Conservation (phyloP, 2,329 filamentous ascomycete genomes). For the Trichoderma sp. region DNA sequence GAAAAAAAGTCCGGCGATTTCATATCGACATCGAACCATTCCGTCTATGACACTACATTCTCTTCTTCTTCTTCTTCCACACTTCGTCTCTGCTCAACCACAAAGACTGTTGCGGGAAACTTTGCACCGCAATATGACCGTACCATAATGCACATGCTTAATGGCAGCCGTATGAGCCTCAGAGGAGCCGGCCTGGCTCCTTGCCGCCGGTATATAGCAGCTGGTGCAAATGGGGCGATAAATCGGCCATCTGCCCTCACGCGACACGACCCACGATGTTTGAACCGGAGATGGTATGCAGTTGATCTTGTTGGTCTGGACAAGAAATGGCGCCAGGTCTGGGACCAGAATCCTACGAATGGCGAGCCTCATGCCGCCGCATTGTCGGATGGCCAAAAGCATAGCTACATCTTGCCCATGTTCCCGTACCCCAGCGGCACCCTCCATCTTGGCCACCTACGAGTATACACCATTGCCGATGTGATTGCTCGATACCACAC, state of each 20-base stretch:
- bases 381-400: constrained; percentile 28
- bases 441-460: constrained; percentile 81
- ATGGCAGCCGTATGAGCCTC: constrained; percentile 28
- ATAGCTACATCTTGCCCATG: constrained; percentile 80
- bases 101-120: background rate
- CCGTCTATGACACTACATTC: background rate
- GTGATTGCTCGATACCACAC: constrained; percentile 73
- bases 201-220: constrained; percentile 8
- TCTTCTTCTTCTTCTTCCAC: background rate
- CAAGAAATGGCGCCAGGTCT: constrained; percentile 52
- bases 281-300: constrained; percentile 37
- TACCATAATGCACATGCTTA: constrained; percentile 31
- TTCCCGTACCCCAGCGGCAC: constrained; percentile 89
- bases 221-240: constrained; percentile 3
- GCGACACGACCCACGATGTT: constrained; percentile 12
- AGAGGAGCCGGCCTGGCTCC: constrained; percentile 20
- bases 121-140: constrained; percentile 25
- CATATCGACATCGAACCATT: constrained; percentile 12
- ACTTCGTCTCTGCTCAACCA: background rate
- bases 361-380: constrained; percentile 19
- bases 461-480: constrained; percentile 89
- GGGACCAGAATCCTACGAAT: constrained; percentile 32
- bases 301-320: constrained; percentile 48
- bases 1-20: constrained; percentile 4
- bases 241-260: constrained; percentile 8